phyloP scores from a whole-genome alignment of 441 rosid species.

The Erysimum cheiri region DNA sequence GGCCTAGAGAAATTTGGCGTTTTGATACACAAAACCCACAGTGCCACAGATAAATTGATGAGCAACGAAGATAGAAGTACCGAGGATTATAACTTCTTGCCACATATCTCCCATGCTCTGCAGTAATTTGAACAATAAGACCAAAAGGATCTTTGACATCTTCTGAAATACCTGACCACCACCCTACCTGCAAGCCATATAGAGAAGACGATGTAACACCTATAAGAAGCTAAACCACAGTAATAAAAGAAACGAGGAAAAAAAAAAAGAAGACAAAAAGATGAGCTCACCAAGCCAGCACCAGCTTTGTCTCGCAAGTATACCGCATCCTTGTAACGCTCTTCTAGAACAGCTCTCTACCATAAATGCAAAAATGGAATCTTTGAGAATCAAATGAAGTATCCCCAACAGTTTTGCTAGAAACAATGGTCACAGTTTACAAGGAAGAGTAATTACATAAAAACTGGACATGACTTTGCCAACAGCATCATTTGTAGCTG shows the following conservation, averaged over 20 bases:
- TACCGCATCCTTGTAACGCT: conserved; percentile 70
- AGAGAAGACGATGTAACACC: conserved; percentile 20
- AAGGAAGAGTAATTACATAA: conserved; percentile 50
- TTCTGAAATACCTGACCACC: conserved; percentile 96
- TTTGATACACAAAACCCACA: conserved; percentile 14
- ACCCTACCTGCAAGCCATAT: conserved; percentile 75
- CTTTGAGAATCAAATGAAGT: conserved; percentile 6
- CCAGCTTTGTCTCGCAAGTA: conserved; percentile 72
- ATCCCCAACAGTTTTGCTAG: neutral
- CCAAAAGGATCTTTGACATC: conserved; percentile 85
- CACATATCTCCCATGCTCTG: conserved; percentile 98
- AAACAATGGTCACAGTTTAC: neutral
- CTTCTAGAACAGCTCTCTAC: conserved; percentile 66
- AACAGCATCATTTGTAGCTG: conserved; percentile 77
- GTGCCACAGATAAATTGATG: conserved; percentile 14
- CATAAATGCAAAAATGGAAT: conserved; percentile 23
- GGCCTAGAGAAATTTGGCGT: neutral
- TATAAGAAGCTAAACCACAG: neutral
- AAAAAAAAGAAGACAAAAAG: neutral
- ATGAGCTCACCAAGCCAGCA: conserved; percentile 71
- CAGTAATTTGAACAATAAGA: conserved; percentile 81
- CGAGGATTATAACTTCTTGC: conserved; percentile 92
- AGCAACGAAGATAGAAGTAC: conserved; percentile 49
- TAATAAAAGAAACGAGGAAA: neutral
- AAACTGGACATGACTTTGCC: conserved; percentile 73